Conservation (phyloP, 2,329 filamentous ascomycete genomes). For the Delphinella strobiligena region DNA sequence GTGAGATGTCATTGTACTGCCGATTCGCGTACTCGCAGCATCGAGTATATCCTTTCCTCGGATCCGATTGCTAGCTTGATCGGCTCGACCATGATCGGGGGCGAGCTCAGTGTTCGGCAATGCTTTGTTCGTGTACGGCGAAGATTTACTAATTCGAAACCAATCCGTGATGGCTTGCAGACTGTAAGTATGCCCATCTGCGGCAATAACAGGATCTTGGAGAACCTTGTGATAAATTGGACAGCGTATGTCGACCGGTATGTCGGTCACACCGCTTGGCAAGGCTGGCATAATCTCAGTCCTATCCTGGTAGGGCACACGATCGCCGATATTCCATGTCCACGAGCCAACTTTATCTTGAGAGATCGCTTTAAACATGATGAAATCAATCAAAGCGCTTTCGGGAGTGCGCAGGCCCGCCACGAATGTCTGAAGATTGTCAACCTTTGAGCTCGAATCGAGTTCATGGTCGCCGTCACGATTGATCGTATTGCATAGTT, state of each 20-base stretch:
- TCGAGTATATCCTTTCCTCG: conserved; percentile 8
- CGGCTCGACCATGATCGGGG: conserved; percentile 13
- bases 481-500: too few relatives aligned
- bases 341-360: conserved; percentile 11
- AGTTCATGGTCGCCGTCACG: background rate
- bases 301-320: conserved; percentile 12
- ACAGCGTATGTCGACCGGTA: conserved; percentile 18
- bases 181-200: conserved; percentile 23
- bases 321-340: conserved; percentile 17
- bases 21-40: too few relatives aligned
- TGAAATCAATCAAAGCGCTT: conserved; percentile 15
- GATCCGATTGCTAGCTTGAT: conserved; percentile 16
- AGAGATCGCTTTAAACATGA: conserved; percentile 15
- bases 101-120: conserved; percentile 14
- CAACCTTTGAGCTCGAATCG: conserved; percentile 3
- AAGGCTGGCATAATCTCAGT: conserved; percentile 12
- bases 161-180: conserved; percentile 22
- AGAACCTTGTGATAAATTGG: conserved; percentile 23
- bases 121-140: conserved; percentile 21
- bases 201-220: conserved; percentile 22
- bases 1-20: too few relatives aligned
- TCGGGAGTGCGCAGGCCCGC: conserved; percentile 14
- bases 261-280: conserved; percentile 7
- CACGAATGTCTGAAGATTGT: conserved; percentile 8
- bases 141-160: conserved; percentile 20